Conservation (phyloP, 2,329 filamentous ascomycete genomes). For the Teratosphaeriaceae sp. region DNA sequence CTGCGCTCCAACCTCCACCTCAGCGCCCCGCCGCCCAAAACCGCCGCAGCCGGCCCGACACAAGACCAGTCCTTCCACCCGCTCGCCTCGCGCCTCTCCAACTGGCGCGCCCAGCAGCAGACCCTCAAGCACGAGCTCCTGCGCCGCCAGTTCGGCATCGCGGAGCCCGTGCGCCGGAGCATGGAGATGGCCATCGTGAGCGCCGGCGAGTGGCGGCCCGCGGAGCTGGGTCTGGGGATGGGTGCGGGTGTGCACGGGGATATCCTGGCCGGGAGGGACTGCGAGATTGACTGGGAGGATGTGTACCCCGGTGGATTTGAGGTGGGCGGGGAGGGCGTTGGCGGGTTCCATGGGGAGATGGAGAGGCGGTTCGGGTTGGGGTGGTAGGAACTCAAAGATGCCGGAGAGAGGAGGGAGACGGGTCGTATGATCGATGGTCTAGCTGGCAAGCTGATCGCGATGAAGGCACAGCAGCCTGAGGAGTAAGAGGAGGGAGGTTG, state of each 20-base stretch:
- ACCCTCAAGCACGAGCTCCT: conserved; percentile 80
- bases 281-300: conserved; percentile 84
- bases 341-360: conserved; percentile 90
- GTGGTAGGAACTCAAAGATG: conserved; percentile 33
- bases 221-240: conserved; percentile 29
- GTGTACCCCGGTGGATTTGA: conserved; percentile 75
- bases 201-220: conserved; percentile 71
- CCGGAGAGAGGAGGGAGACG: conserved; percentile 3
- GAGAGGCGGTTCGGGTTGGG: conserved; percentile 83
- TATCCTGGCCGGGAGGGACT: conserved; percentile 73
- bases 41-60: conserved; percentile 28
- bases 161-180: conserved; percentile 81
- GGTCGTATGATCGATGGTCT: conserved; percentile 6
- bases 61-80: conserved; percentile 69
- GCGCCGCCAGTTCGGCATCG: conserved; percentile 81
- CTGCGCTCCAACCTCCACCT: conserved; percentile 75
- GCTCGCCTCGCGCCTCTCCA: conserved; percentile 79
- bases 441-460: too few species aligned
- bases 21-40: conserved; percentile 40
- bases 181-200: conserved; percentile 92
- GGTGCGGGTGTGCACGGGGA: conserved; percentile 74
- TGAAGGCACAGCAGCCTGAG: too few species aligned
- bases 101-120: conserved; percentile 89
- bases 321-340: conserved; percentile 55
- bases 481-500: too few species aligned